Base-by-base conservation (phyloP, 2,329 filamentous ascomycete genomes). In the Colletotrichum siamense region DNA sequence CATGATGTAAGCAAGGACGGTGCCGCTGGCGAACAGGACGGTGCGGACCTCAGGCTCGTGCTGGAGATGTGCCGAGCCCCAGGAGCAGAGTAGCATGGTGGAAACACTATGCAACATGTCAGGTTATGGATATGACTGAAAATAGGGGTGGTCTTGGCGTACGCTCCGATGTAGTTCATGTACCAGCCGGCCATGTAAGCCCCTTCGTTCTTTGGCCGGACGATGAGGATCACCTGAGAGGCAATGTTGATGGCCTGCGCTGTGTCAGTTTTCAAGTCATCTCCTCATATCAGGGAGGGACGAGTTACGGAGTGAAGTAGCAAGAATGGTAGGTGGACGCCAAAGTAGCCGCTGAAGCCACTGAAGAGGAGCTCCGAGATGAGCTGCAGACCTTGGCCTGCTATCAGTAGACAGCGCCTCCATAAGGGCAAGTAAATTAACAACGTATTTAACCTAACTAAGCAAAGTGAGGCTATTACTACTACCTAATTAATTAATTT, bases 161-260 rank as follows among this genome's bases (percentile, higher is more conserved):
- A 73, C 73, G 73, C 73, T 68, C 63, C 73, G 12, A 73, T 73
- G 16, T 69, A 76, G 18, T 76, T 76, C 69, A 76, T 73, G 57
- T 76, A 76, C 63, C 73, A 76, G 15, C 73, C 73, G 13, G 71
- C 52, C 66, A 77, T 77, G 24, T 70, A 70, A 7, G 75, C 71
- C 15, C 55, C 30, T 55, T 75, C 55, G 2, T 77, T 77, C 6
- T 18, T 70, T 3, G 75, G 71, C 4, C 65, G 66, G 30, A 75
- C n/a, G 22, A 70, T 74, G 15, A 70, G 52, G 3, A 77, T 77
- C 5, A 74, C 34, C n/a, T 67, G 66, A 1, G 73, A 76, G 4
- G 63, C 22, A 24, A 76, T 76, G 32, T 76, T 73, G 26, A 76
- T 68, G 3, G 32, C 57, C 73, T 73, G 8, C 6, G 2, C 2